Base-by-base conservation (phyloP, 1,284 basidiomycete genomes). In the Anthracocystis walkeri region DNA sequence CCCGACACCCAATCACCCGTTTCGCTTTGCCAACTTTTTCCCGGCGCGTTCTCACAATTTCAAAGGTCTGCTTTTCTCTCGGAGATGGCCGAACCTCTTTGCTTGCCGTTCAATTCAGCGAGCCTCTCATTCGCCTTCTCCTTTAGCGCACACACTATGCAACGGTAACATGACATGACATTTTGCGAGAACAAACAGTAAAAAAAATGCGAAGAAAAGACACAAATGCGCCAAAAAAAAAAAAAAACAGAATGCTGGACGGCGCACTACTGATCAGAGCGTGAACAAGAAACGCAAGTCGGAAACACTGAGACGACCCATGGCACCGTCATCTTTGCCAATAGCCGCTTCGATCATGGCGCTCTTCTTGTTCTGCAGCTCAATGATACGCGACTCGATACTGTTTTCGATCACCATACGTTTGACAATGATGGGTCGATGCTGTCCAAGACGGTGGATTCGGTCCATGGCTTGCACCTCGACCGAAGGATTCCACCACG, bases 381-480 rank as follows among this genome's bases (percentile, higher is more conserved):
- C 87, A 10, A 88, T 83, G 74, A 97, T 96, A 73, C 94, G 91
- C 81, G 92, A 93, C 86, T 99, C 96, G 77, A 99, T 97, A 74
- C 93, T 94, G 85, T 99, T 95, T 85, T 98, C 95, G 59, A 98
- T 90, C 31, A 98, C 92, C 40, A 98, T 89, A 82, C 98, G 95
- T 85, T 94, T 93, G 16, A 95, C 94, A 78, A 92, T 90, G 51
- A 97, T 93, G 3, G 96, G 95, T 25, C 96, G 90, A 78, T 91
- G 92, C 86, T 98, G 95, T 20, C 94, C 94, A 38, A 96, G 88
- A 72, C 93, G 91, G 86, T 95, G 93, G 63, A 86, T 83, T 33
- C 95, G 92, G 86, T 98, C 95, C 94, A 97, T 97, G 3, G 95
- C 95, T 89, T 97, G 84, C 33, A 73, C 79, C 69, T 84, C 78